Evolutionary conservation across 176 grass and related monocot genomes (phyloP), one percentile per base, ranked within the genome.

Genomic region (Eleusine coracana): DNA sequence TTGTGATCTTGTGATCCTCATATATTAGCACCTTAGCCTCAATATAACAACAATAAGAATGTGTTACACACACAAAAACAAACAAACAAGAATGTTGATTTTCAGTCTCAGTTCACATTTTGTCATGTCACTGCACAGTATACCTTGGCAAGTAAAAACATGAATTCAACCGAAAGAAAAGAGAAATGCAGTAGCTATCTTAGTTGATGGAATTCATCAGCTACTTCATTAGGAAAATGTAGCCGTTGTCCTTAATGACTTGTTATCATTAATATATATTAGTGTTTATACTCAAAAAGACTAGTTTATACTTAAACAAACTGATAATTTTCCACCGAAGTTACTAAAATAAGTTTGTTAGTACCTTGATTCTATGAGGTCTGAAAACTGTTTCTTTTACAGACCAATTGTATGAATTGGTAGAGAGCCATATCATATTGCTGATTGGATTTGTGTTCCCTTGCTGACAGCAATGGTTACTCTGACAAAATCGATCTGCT

Each of bases 401-500:
- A 13, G 59, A 68, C 20, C 7, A 74, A 63, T 64, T 70, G 27
- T 70, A 81, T 66, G 37, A 48, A 29, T 77, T n/a, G 21, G 25
- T 34, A 79, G 54, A 52, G 3, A 68, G 66, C 18, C 73, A 83
- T 79, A 25, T 41, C 69, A 71, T 76, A 16, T 82, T 91, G 34
- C 69, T 92, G 71, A 85, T 72, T 81, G 29, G 13, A 54, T 69
- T 45, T 68, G n/a, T 80, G 25, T 73, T 59, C 31, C 59, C 59
- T 72, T 83, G 76, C 18, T 78, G 66, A 48, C 87, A 93, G 96
- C 83, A 14, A 93, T 98, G 96, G 91, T 95, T 76, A 42, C 80
- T 91, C 82, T 98, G 83, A 92, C 92, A 14, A 88, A 90, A 63
- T 95, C 91, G 2, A 84, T 98, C 17, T 95, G 96, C 85, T 98